A percentile compares a stretch with the other conserved stretches of the same genome.
These are phyloP conservation scores for Cryptosporidium meleagridis DNA, from an alignment of 169 alveolate species.

Conservation along the genomic window DNA sequence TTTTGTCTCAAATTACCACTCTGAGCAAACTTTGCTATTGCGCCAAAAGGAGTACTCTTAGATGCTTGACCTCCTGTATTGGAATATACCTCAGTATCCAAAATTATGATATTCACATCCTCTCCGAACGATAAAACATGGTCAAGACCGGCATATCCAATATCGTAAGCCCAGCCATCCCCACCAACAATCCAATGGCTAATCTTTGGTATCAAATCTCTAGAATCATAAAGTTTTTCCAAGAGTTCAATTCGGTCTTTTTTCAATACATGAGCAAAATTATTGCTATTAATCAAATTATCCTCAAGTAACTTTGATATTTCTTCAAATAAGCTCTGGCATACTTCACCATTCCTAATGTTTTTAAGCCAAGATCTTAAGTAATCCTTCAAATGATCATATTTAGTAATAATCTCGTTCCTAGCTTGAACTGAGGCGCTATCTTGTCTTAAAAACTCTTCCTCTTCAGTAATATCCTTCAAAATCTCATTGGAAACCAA, in stretches of 20 bases:
- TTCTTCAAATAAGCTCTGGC: conserved; percentile 71
- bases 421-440: neutral
- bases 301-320: conserved; percentile 63
- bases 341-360: conserved; percentile 37
- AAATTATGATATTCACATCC: conserved; percentile 77
- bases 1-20: conserved; percentile 78
- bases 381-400: conserved; percentile 29
- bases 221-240: conserved; percentile 9
- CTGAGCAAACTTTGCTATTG: conserved; percentile 81
- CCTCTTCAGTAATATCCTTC: neutral
- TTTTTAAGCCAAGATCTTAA: conserved; percentile 75
- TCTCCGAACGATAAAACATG: conserved; percentile 78
- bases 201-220: conserved; percentile 76
- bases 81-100: conserved; percentile 82
- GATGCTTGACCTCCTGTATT: conserved; percentile 82
- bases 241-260: neutral
- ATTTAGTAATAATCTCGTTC: neutral
- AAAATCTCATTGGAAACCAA: conserved; percentile 51
- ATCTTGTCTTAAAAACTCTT: neutral
- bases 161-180: conserved; percentile 84
- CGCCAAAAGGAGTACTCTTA: conserved; percentile 81
- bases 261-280: conserved; percentile 16
- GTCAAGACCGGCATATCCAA: conserved; percentile 81
- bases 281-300: conserved; percentile 16
- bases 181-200: conserved; percentile 81